Conservation (phyloP, 2,329 filamentous ascomycete genomes). For the Aureobasidium sp. region DNA sequence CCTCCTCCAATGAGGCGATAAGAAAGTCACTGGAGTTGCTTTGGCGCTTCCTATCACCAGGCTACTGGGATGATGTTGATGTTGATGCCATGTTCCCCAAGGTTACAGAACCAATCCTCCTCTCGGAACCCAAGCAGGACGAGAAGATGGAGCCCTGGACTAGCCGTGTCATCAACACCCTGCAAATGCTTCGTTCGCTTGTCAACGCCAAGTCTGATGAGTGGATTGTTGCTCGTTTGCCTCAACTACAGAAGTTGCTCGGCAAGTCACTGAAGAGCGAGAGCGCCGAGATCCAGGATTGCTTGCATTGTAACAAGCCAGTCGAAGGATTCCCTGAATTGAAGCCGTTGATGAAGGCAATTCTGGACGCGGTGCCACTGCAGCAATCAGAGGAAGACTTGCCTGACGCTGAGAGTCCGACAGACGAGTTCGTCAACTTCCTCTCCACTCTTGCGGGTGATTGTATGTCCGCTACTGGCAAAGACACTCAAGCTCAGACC, state of each 20-base stretch:
- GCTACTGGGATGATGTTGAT: slow-evolving; percentile 87
- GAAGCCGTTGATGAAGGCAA: slow-evolving; percentile 66
- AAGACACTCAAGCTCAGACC: slow-evolving; percentile 53
- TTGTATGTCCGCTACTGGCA: slow-evolving; percentile 51
- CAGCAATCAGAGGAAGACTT: slow-evolving; percentile 70
- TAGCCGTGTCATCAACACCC: slow-evolving; percentile 83
- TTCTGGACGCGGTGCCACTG: slow-evolving; percentile 83
- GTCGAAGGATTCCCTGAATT: slow-evolving; percentile 55
- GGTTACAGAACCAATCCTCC: slow-evolving; percentile 76
- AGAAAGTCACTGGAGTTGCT: slow-evolving; percentile 77
- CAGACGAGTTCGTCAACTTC: slow-evolving; percentile 79
- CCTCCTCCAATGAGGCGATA: slow-evolving; percentile 61
- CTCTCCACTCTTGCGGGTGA: slow-evolving; percentile 82
- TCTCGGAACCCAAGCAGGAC: slow-evolving; percentile 54
- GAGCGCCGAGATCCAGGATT: slow-evolving; percentile 88
- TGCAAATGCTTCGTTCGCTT: slow-evolving; percentile 86
- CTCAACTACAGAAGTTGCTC: slow-evolving; percentile 73
- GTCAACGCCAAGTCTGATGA: slow-evolving; percentile 81
- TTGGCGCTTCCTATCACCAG: slow-evolving; percentile 73
- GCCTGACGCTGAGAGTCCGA: slow-evolving; percentile 60
- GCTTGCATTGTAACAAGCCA: slow-evolving; percentile 64
- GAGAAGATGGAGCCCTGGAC: slow-evolving; percentile 61
- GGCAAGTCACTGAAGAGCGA: slow-evolving; percentile 86
- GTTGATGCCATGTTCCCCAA: slow-evolving; percentile 78
- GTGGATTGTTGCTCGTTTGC: slow-evolving; percentile 75